These are phyloP conservation scores for Penicillium janthinellum DNA, from an alignment of 2,329 filamentous ascomycete species.

Conservation along the genomic window DNA sequence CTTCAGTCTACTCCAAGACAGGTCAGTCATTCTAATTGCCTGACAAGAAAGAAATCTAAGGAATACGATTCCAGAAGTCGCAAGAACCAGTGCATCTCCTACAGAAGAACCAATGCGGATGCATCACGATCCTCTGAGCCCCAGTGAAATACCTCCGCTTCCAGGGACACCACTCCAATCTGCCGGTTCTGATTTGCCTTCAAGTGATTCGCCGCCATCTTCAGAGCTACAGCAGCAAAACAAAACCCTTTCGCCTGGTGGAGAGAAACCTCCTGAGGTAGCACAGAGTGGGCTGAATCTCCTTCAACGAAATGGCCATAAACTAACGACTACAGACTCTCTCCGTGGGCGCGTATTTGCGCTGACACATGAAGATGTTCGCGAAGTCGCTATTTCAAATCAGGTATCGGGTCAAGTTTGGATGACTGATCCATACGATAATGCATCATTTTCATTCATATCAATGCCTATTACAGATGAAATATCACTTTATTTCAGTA, in stretches of 20 bases:
- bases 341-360: neutral
- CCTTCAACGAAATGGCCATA: neutral
- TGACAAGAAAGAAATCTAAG: neutral
- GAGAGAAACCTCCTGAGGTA: neutral
- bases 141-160: neutral
- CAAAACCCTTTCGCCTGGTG: neutral
- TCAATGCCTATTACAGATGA: constrained; percentile 1
- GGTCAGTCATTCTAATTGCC: neutral
- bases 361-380: constrained; percentile 1
- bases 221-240: neutral
- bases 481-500: constrained; percentile 2
- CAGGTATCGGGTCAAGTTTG: constrained; percentile 1
- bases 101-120: neutral
- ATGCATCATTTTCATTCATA: constrained; percentile 1
- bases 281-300: neutral
- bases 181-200: neutral
- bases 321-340: neutral
- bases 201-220: neutral
- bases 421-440: constrained; percentile 1
- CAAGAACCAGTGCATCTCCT: neutral
- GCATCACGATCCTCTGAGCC: neutral
- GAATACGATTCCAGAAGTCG: neutral
- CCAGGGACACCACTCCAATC: neutral
- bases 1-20: neutral
- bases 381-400: neutral